Conservation (phyloP, 2,329 filamentous ascomycete genomes). For the Polytolypa hystricis region DNA sequence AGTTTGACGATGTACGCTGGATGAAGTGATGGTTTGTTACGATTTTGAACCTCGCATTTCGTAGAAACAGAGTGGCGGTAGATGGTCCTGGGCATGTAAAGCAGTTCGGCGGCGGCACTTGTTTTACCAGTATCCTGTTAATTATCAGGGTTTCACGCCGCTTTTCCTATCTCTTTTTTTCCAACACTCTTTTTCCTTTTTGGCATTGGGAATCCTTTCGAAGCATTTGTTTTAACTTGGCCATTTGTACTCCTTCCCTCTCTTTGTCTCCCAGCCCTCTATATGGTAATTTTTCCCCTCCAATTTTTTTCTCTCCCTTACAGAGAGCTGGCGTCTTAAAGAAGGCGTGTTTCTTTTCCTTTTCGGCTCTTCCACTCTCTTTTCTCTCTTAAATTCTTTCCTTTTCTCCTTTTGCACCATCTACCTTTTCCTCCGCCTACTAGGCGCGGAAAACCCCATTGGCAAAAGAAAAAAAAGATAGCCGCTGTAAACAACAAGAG, state of each 20-base stretch:
- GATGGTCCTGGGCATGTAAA: too few relatives aligned
- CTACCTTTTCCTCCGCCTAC: too few relatives aligned
- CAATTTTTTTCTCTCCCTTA: too few relatives aligned
- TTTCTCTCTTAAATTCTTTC: background rate
- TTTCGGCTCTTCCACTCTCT: conserved; percentile 7
- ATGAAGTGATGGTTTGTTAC: conserved; percentile 8
- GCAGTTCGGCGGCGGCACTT: background rate
- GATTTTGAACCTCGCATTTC: conserved; percentile 4
- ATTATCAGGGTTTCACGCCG: background rate
- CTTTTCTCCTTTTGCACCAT: background rate
- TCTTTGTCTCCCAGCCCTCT: too few relatives aligned
- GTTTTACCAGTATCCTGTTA: conserved; percentile 3
- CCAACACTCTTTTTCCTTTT: conserved; percentile 14
- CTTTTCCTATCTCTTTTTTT: conserved; percentile 6
- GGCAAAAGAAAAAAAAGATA: too few relatives aligned
- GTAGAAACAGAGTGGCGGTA: too few relatives aligned
- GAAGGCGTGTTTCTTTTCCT: conserved; percentile 9
- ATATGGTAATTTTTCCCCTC: too few relatives aligned
- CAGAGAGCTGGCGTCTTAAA: too few relatives aligned
- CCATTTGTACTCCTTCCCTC: too few relatives aligned
- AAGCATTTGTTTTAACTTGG: conserved; percentile 12
- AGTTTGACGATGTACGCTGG: conserved; percentile 6
- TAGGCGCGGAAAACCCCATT: too few relatives aligned
- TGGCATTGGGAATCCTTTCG: conserved; percentile 17
- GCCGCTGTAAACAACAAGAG: too few relatives aligned